Conservation (phyloP, 768 basidiomycete species). For the Rhodotorula paludigena region DNA sequence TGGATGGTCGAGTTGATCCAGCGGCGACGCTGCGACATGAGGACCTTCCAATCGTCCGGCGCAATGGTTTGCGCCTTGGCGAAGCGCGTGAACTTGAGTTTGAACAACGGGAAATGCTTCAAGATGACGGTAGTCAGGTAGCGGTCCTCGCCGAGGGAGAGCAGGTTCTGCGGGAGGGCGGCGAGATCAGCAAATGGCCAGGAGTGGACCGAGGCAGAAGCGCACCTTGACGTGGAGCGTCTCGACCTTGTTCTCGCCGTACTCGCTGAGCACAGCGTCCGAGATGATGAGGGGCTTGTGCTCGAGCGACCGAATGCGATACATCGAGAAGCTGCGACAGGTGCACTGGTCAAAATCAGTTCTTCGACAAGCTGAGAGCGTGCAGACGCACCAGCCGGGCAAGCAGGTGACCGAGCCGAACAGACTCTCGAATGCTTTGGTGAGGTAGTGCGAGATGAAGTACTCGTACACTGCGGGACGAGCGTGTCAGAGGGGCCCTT, state of each 20-base stretch:
- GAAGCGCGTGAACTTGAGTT: constrained; percentile 91
- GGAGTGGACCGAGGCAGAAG: too few relatives aligned
- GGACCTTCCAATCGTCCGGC: constrained; percentile 74
- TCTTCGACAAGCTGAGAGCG: constrained; percentile 87
- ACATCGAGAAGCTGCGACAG: constrained; percentile 86
- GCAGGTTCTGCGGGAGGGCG: constrained; percentile 80
- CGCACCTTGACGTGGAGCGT: constrained; percentile 62
- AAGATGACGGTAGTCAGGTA: constrained; percentile 92
- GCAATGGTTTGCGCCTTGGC: constrained; percentile 92
- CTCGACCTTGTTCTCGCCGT: constrained; percentile 92
- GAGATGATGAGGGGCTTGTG: constrained; percentile 90
- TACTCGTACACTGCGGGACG: constrained; percentile 82
- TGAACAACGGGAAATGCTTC: constrained; percentile 89
- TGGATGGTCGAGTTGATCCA: constrained; percentile 99
- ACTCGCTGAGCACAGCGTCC: constrained; percentile 70
- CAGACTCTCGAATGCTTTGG: constrained; percentile 92
- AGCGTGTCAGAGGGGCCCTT: constrained; percentile 53
- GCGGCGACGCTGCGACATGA: constrained; percentile 92
- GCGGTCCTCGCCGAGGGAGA: constrained; percentile 98
- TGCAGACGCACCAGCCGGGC: constrained; percentile 94
- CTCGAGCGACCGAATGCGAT: constrained; percentile 87
- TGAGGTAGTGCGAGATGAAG: constrained; percentile 96
- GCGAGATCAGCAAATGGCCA: neutral
- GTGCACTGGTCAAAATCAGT: constrained; percentile 57
- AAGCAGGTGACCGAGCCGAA: constrained; percentile 98